Evolutionary conservation across 2,329 filamentous ascomycete species (phyloP).

Genomic region (Orbilia brochopaga): DNA sequence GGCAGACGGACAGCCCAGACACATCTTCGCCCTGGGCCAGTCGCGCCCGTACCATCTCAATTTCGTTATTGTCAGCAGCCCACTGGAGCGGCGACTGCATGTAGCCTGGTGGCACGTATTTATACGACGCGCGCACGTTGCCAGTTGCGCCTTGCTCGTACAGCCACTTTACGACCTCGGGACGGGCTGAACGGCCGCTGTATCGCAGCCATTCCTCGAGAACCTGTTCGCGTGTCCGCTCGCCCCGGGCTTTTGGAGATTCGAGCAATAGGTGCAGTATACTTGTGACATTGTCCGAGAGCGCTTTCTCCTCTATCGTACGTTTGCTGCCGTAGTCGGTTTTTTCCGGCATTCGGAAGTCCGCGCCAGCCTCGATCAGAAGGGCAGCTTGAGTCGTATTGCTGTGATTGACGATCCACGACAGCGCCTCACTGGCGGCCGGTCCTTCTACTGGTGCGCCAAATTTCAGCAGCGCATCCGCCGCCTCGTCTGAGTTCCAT

Average conservation of each 20-base stretch:
- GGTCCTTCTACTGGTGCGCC: slow-evolving; percentile 2
- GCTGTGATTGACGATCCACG: not conserved
- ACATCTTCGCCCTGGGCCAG: slow-evolving; percentile 15
- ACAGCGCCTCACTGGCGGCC: slow-evolving; percentile 8
- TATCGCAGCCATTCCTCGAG: slow-evolving; percentile 18
- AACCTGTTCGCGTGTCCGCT: slow-evolving; percentile 13
- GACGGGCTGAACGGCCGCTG: slow-evolving; percentile 13
- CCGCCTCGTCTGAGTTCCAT: slow-evolving; percentile 1
- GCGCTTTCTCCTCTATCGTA: slow-evolving; percentile 8
- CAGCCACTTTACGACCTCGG: slow-evolving; percentile 16
- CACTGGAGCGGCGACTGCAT: slow-evolving; percentile 18
- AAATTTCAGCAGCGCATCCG: slow-evolving; percentile 5
- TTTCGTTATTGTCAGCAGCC: slow-evolving; percentile 16
- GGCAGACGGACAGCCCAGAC: slow-evolving; percentile 9
- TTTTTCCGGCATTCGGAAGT: not conserved
- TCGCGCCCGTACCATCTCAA: slow-evolving; percentile 15
- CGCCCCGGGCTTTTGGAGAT: slow-evolving; percentile 12
- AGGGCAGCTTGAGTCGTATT: not conserved
- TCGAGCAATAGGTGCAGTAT: slow-evolving; percentile 15
- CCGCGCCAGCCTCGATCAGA: slow-evolving; percentile 16
- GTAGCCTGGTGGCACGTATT: slow-evolving; percentile 15
- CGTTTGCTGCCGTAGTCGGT: not conserved
- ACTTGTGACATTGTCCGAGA: slow-evolving; percentile 4
- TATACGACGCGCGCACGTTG: slow-evolving; percentile 13
- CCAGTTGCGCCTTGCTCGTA: slow-evolving; percentile 19